Conservation (phyloP, 1,284 basidiomycete species). For the Ceratobasidium sp. region DNA sequence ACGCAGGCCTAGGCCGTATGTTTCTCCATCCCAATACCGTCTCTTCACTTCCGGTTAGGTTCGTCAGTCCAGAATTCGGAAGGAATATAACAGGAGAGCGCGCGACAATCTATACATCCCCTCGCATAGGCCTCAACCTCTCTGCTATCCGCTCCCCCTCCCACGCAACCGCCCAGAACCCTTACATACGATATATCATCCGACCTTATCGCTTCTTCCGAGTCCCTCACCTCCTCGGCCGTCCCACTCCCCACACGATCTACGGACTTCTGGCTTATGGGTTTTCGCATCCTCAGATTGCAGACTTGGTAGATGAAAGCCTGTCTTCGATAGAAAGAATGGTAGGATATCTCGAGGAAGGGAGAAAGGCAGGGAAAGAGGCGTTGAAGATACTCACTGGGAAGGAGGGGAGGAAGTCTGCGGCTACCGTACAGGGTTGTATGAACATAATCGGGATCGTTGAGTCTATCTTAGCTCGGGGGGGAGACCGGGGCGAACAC, state of each 20-base stretch:
- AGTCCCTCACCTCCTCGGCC: constrained; percentile 69
- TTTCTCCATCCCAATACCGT: constrained; percentile 9
- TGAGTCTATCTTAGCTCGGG: too few relatives aligned
- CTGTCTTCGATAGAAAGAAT: constrained; percentile 66
- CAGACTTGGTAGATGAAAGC: constrained; percentile 63
- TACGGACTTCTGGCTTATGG: constrained; percentile 62
- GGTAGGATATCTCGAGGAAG: constrained; percentile 64
- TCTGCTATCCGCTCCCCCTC: constrained; percentile 65
- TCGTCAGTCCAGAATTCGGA: too few relatives aligned
- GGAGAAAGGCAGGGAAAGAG: constrained; percentile 55
- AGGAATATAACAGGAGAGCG: not conserved
- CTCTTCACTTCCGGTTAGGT: too few relatives aligned
- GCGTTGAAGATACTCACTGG: too few relatives aligned
- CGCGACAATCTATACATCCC: constrained; percentile 70
- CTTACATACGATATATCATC: constrained; percentile 69
- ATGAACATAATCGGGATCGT: too few relatives aligned
- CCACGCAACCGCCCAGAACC: constrained; percentile 60
- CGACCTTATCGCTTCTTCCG: constrained; percentile 74
- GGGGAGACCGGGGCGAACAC: too few relatives aligned
- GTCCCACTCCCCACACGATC: constrained; percentile 77
- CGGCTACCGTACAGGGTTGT: too few relatives aligned
- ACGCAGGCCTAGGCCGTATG: constrained; percentile 19
- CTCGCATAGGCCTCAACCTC: constrained; percentile 80
- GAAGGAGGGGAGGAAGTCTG: too few relatives aligned
- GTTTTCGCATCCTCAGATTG: constrained; percentile 56